Evolutionary conservation across 805 yeast species (phyloP).

Genomic region (baker's yeast (Saccharomyces cerevisiae)): DNA sequence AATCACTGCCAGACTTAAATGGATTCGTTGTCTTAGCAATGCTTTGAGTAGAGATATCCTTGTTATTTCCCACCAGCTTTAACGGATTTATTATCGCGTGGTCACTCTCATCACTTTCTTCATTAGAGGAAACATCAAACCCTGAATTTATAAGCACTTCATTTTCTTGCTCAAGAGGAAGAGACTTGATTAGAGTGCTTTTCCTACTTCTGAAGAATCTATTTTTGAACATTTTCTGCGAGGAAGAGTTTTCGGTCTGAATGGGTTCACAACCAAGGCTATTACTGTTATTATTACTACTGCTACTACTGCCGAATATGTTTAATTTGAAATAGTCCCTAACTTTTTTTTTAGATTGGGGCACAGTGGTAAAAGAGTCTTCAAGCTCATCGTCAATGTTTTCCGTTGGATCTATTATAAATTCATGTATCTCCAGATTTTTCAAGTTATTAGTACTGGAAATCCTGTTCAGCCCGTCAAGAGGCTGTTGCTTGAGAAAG

Average conservation of each 20-base stretch:
- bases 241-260: conserved; percentile 1
- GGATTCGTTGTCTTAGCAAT: background rate
- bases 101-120: background rate
- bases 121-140: background rate
- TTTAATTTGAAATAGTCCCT: conserved; percentile 25
- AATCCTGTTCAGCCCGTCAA: background rate
- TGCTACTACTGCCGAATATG: conserved; percentile 13
- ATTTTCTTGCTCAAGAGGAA: background rate
- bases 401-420: background rate
- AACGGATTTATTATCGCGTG: background rate
- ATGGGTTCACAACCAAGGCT: background rate
- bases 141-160: background rate
- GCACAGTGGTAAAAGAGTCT: conserved; percentile 1
- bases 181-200: conserved; percentile 10
- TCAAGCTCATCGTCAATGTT: background rate
- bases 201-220: conserved; percentile 24
- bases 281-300: conserved; percentile 4
- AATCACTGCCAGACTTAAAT: background rate
- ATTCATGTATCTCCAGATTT: background rate
- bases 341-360: conserved; percentile 14
- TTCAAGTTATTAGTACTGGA: background rate
- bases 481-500: background rate
- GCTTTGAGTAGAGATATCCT: background rate
- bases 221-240: conserved; percentile 16
- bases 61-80: background rate